A percentile compares a stretch with the other conserved stretches of the same genome.
phyloP scores from a whole-genome alignment of 345 rosid species.

The Bretschneidera sinensis region DNA sequence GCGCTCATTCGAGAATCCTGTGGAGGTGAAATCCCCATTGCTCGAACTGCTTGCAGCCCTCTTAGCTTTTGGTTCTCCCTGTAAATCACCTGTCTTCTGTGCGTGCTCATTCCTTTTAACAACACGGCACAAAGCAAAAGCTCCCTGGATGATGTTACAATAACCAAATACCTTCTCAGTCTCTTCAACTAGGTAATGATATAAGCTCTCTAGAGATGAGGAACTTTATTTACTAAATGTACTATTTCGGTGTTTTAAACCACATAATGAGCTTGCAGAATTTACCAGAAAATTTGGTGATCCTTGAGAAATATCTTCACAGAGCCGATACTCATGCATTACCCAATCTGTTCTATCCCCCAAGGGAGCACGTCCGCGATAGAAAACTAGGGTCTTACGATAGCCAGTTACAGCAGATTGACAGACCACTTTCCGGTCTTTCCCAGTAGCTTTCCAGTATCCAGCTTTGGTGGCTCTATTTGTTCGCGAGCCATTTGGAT shows the following conservation, averaged over 20 bases:
- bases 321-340: conserved; percentile 85
- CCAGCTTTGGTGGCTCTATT: conserved; percentile 89
- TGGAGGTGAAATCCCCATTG: conserved; percentile 29
- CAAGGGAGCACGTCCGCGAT: conserved; percentile 71
- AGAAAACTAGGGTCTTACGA: conserved; percentile 82
- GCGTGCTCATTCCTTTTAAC: conserved; percentile 52
- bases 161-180: background rate
- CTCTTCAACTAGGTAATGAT: background rate
- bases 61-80: conserved; percentile 28
- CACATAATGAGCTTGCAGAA: too few relatives aligned
- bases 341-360: conserved; percentile 77
- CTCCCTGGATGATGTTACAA: conserved; percentile 39
- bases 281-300: conserved; percentile 52
- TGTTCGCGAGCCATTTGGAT: conserved; percentile 74
- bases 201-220: too few relatives aligned
- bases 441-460: conserved; percentile 95
- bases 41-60: conserved; percentile 32
- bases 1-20: conserved; percentile 35
- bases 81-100: conserved; percentile 35
- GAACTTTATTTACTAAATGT: too few relatives aligned
- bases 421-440: conserved; percentile 66
- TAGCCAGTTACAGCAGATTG: conserved; percentile 45
- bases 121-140: conserved; percentile 79
- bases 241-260: background rate
- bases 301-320: conserved; percentile 47